Evolutionary conservation across 2,329 filamentous ascomycete genomes (phyloP).

Genomic region (Colletotrichum siamense): DNA sequence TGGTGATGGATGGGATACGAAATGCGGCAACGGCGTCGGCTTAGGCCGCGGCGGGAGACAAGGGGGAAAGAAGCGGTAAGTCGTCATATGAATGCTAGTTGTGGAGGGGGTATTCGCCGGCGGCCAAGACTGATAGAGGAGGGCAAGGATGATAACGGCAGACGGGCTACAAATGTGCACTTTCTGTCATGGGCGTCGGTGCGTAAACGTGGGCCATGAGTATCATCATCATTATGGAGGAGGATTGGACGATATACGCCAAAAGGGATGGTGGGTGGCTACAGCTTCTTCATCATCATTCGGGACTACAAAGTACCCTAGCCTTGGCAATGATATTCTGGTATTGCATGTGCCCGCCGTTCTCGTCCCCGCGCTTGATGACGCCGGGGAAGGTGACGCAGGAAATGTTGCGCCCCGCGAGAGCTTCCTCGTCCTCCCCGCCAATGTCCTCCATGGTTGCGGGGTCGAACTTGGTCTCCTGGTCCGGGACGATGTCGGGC

Average conservation of each 20-base stretch:
- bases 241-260: neutral
- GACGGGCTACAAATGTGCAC: neutral
- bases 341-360: conserved; percentile 64
- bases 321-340: conserved; percentile 70
- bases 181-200: neutral
- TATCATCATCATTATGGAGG: neutral
- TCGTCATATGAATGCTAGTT: neutral
- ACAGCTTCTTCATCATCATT: conserved; percentile 33
- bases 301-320: conserved; percentile 64
- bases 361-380: conserved; percentile 69
- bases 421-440: conserved; percentile 63
- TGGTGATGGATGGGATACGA: neutral
- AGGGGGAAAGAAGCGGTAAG: neutral
- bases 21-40: neutral
- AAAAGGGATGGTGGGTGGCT: neutral
- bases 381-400: conserved; percentile 71
- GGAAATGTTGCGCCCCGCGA: conserved; percentile 57
- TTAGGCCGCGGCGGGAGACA: neutral
- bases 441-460: conserved; percentile 71
- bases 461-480: conserved; percentile 60
- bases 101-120: neutral
- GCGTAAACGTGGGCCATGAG: neutral
- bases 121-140: neutral
- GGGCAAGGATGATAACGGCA: neutral
- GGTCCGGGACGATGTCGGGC: conserved; percentile 58